Base-by-base conservation (phyloP, 75 land plant species). In the Ceratopteris richardii region DNA sequence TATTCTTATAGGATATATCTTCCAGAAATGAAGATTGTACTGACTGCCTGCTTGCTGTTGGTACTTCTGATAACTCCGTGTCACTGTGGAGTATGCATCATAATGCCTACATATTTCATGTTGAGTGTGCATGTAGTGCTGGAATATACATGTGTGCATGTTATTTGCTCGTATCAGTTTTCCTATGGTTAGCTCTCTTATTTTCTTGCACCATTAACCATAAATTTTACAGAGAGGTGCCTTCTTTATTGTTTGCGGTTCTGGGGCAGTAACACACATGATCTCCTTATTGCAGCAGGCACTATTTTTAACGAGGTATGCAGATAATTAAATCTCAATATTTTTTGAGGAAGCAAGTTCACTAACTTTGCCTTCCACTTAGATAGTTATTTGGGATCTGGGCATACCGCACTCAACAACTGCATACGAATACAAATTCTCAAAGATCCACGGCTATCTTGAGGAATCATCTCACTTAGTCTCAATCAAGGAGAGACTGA, bases 271-370 rank as follows among this genome's bases (percentile, higher is more conserved):
- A 47, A 62, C 20, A 17, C 86, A 27, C 60, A 66, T 23, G 28
- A 58, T 33, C 78, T 95, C 12, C 77, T 60, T 25, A 60, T 90
- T 44, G 99, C 92, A 31, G 94, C 96, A 44, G 99, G 99, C 39
- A 90, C 99, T 14, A 95, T 95, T 17, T 90, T 64, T 58, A 95
- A 95, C 65, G 90, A 95, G 91, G 99, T 90, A 24, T 31, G 31
- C 2, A 44, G 25, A 9, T 33, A 33, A 33, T 4, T 33, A 9
- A 9, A 33, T 33, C 3, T 33, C 9, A 33, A 33, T 33, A 33
- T 33, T 9, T 33, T 9, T 33, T n/a, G n/a, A n/a, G n/a, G n/a
- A n/a, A n/a, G n/a, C n/a, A n/a, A n/a, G n/a, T n/a, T n/a, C n/a
- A n/a, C n/a, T n/a, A n/a, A n/a, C n/a, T n/a, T n/a, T n/a, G n/a